These are phyloP conservation scores for Phytophthora meadii DNA, from an alignment of 352 stramenopile species.

Conservation along the genomic window DNA sequence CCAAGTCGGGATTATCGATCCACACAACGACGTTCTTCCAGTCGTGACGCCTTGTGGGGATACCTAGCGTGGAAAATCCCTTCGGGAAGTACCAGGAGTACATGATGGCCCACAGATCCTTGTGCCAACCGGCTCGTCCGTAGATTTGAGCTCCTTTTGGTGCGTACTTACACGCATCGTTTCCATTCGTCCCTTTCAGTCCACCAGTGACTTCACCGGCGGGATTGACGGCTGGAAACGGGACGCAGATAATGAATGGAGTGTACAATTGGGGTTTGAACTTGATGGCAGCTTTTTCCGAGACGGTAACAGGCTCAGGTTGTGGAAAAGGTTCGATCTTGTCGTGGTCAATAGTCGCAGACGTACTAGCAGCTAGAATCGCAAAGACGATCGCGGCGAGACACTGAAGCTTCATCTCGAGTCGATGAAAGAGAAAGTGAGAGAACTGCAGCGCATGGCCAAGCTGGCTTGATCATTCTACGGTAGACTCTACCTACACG, in stretches of 20 bases:
- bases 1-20: not conserved
- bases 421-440: no score
- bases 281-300: constrained; percentile 3
- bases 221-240: not conserved
- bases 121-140: not conserved
- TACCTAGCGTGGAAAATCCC: not conserved
- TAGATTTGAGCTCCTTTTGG: constrained; percentile 1
- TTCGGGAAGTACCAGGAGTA: constrained; percentile 18
- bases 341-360: no score
- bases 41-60: not conserved
- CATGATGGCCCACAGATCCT: constrained; percentile 3
- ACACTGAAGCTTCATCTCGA: no score
- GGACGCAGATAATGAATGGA: not conserved
- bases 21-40: constrained; percentile 2
- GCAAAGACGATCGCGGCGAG: no score
- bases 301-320: not conserved
- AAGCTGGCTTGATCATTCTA: no score
- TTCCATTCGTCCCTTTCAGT: not conserved
- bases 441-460: no score
- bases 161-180: not conserved
- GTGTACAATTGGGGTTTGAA: not conserved
- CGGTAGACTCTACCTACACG: no score
- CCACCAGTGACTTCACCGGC: not conserved
- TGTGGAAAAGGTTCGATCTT: not conserved
- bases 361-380: no score